Conservation (phyloP, 1,284 basidiomycete genomes). For the Agroathelia rolfsii region DNA sequence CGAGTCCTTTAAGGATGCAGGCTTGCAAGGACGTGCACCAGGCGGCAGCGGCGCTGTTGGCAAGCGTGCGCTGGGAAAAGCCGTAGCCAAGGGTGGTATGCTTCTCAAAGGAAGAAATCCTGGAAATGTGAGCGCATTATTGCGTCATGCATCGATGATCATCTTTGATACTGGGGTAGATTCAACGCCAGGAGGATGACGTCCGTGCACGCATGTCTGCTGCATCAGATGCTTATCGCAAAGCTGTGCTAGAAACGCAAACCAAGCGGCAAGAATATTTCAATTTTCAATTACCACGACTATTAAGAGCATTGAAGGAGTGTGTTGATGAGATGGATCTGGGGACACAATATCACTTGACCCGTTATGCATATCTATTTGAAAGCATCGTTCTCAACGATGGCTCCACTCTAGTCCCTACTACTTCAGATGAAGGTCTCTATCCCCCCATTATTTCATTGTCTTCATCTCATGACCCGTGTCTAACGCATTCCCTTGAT, state of each 20-base stretch:
- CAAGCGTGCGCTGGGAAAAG: slow-evolving; percentile 74
- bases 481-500: slow-evolving; percentile 5
- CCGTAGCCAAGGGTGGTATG: slow-evolving; percentile 85
- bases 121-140: slow-evolving; percentile 57
- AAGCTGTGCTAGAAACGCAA: slow-evolving; percentile 87
- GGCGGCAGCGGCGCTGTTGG: slow-evolving; percentile 52
- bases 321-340: slow-evolving; percentile 94
- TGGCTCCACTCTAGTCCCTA: slow-evolving; percentile 73
- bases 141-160: not conserved
- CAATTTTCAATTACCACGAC: slow-evolving; percentile 90
- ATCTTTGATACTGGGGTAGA: slow-evolving; percentile 31
- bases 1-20: slow-evolving; percentile 76
- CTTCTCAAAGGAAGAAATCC: slow-evolving; percentile 92
- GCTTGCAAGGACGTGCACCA: slow-evolving; percentile 47
- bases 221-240: slow-evolving; percentile 84
- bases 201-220: slow-evolving; percentile 76
- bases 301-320: slow-evolving; percentile 91
- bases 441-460: slow-evolving; percentile 8
- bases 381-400: slow-evolving; percentile 88
- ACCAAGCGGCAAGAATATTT: slow-evolving; percentile 93
- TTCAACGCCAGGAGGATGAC: slow-evolving; percentile 93
- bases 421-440: slow-evolving; percentile 54
- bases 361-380: slow-evolving; percentile 89
- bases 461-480: slow-evolving; percentile 1
- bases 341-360: slow-evolving; percentile 93